Percentiles rank a stretch among this genome's conserved stretches.
Conservation (phyloP, 2,329 filamentous ascomycete genomes). For the Pseudocercospora eumusae region DNA sequence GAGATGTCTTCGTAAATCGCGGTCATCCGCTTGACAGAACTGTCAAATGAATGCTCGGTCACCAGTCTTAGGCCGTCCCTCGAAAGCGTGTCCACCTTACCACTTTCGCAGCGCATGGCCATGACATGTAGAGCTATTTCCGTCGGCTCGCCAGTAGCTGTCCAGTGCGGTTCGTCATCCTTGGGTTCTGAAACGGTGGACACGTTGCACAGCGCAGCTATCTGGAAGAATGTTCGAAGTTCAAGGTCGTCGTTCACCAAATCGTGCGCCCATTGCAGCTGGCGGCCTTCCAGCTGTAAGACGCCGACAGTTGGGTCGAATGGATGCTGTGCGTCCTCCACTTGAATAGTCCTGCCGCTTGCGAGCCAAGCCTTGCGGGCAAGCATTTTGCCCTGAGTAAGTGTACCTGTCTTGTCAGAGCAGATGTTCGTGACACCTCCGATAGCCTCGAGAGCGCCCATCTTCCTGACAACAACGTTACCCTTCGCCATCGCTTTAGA, state of each 20-base stretch:
- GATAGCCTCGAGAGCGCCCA: slow-evolving; percentile 64
- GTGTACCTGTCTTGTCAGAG: slow-evolving; percentile 69
- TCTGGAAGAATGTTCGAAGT: slow-evolving; percentile 56
- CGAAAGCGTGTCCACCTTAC: slow-evolving; percentile 30
- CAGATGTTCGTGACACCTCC: slow-evolving; percentile 68
- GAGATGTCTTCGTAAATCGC: slow-evolving; percentile 32
- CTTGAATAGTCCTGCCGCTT: slow-evolving; percentile 57
- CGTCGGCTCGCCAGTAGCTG: slow-evolving; percentile 65
- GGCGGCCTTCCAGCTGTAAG: slow-evolving; percentile 20
- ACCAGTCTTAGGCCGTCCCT: slow-evolving; percentile 26
- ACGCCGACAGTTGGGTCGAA: slow-evolving; percentile 53
- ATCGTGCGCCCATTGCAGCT: slow-evolving; percentile 37
- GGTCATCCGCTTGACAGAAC: slow-evolving; percentile 41
- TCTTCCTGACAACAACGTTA: slow-evolving; percentile 65
- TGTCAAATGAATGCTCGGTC: slow-evolving; percentile 40
- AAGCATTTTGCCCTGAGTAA: slow-evolving; percentile 59
- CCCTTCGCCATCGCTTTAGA: slow-evolving; percentile 64
- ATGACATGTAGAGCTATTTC: slow-evolving; percentile 75
- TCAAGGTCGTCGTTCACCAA: slow-evolving; percentile 51
- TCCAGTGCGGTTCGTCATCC: slow-evolving; percentile 58
- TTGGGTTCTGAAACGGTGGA: slow-evolving; percentile 55
- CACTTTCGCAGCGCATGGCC: slow-evolving; percentile 59
- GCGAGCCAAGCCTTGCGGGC: slow-evolving; percentile 62
- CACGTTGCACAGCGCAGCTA: slow-evolving; percentile 65
- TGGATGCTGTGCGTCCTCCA: slow-evolving; percentile 58